These are phyloP conservation scores for Emericellopsis atlantica DNA, from an alignment of 2,329 filamentous ascomycete genomes.

Conservation along the genomic window DNA sequence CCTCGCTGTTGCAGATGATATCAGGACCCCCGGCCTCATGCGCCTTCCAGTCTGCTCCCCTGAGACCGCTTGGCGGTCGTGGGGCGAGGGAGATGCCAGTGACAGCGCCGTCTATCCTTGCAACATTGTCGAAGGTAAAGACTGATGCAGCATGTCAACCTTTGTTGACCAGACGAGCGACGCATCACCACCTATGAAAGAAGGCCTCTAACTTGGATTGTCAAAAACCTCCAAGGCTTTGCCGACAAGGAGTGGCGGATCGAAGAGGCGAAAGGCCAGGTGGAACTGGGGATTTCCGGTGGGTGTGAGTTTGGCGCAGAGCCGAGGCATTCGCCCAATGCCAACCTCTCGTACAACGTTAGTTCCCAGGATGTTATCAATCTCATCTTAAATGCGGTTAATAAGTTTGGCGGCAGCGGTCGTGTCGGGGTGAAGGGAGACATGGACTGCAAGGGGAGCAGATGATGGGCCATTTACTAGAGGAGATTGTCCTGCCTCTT, in stretches of 20 bases:
- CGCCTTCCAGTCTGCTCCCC: conserved; percentile 23
- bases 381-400: conserved; percentile 16
- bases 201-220: conserved; percentile 21
- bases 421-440: conserved; percentile 19
- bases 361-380: conserved; percentile 23
- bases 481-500: no score
- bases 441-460: conserved; percentile 14
- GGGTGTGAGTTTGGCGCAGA: conserved; percentile 19
- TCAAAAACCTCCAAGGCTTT: conserved; percentile 16
- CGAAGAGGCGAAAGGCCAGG: conserved; percentile 7
- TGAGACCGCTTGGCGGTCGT: conserved; percentile 16
- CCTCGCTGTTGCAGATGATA: conserved; percentile 8
- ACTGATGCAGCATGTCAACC: conserved; percentile 15
- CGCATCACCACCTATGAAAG: conserved; percentile 17
- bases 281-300: conserved; percentile 12
- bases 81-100: conserved; percentile 11
- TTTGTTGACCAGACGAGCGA: conserved; percentile 19
- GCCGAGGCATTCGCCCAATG: conserved; percentile 8
- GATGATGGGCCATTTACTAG: background rate
- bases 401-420: conserved; percentile 13
- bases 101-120: conserved; percentile 17
- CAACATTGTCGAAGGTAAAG: conserved; percentile 10
- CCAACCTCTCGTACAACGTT: conserved; percentile 16
- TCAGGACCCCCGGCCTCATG: conserved; percentile 19
- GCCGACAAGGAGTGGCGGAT: conserved; percentile 2